Conservation (phyloP, 768 basidiomycete species). For the Boletus reticulatus region DNA sequence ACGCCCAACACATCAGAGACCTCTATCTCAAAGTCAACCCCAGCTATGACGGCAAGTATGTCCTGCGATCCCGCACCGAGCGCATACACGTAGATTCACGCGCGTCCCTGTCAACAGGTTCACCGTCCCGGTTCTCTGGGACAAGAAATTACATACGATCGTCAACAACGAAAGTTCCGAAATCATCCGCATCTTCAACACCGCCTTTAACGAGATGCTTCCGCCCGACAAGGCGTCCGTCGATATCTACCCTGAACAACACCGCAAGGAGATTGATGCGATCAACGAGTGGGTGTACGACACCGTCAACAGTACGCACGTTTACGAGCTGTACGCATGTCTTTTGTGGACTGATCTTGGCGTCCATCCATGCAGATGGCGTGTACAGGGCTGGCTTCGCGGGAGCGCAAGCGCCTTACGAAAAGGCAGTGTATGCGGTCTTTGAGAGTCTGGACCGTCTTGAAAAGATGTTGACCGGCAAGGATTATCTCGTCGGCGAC, state of each 20-base stretch:
- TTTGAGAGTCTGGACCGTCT: conserved; percentile 79
- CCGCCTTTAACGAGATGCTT: conserved; percentile 72
- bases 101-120: conserved; percentile 43
- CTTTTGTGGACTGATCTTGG: neutral
- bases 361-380: conserved; percentile 49
- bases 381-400: conserved; percentile 93
- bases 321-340: conserved; percentile 11
- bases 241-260: conserved; percentile 76
- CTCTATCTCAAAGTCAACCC: conserved; percentile 79
- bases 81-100: neutral
- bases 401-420: conserved; percentile 75
- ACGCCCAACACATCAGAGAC: conserved; percentile 73
- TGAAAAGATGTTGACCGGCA: conserved; percentile 73
- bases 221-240: conserved; percentile 60
- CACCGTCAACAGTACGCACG: conserved; percentile 69
- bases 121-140: conserved; percentile 92
- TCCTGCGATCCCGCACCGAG: neutral
- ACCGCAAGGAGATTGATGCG: conserved; percentile 75
- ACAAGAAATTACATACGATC: conserved; percentile 81
- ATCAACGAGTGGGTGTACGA: conserved; percentile 87
- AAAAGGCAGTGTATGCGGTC: conserved; percentile 67
- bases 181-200: conserved; percentile 93
- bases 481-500: conserved; percentile 83
- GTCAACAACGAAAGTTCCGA: conserved; percentile 97
- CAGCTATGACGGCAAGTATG: conserved; percentile 66